Conservation (phyloP, 345 rosid genomes). For the Adansonia digitata region DNA sequence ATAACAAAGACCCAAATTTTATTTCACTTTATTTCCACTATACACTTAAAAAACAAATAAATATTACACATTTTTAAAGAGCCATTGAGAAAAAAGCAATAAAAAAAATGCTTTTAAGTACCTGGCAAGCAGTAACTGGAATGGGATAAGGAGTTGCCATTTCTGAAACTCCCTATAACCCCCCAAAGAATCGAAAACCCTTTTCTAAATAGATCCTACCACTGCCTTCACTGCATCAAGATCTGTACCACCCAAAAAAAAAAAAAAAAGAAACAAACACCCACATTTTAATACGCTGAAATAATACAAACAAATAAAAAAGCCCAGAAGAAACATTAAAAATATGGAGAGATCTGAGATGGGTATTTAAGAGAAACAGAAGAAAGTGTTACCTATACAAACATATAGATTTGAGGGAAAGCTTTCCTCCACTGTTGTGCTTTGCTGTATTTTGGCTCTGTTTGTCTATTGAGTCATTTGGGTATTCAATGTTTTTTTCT, state of each 20-base stretch:
- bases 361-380: background rate
- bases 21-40: background rate
- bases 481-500: background rate
- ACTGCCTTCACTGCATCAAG: conserved; percentile 15
- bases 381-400: conserved; percentile 8
- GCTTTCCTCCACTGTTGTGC: conserved; percentile 30
- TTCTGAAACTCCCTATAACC: conserved; percentile 22
- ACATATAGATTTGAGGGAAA: conserved; percentile 26
- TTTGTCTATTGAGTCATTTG: background rate
- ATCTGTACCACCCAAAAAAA: conserved; percentile 12
- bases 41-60: background rate
- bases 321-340: background rate
- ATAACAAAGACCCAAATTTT: background rate
- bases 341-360: background rate
- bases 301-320: background rate
- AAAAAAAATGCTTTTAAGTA: background rate
- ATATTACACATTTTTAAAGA: background rate
- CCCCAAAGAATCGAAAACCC: conserved; percentile 14
- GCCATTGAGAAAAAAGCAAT: background rate
- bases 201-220: conserved; percentile 10
- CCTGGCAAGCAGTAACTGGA: conserved; percentile 51
- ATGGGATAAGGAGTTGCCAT: conserved; percentile 42
- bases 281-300: background rate
- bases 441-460: conserved; percentile 2
- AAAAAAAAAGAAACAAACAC: conserved; percentile 5